Evolutionary conservation across 139 green algal genomes (phyloP).

Genomic region (Tetradesmus obliquus): DNA sequence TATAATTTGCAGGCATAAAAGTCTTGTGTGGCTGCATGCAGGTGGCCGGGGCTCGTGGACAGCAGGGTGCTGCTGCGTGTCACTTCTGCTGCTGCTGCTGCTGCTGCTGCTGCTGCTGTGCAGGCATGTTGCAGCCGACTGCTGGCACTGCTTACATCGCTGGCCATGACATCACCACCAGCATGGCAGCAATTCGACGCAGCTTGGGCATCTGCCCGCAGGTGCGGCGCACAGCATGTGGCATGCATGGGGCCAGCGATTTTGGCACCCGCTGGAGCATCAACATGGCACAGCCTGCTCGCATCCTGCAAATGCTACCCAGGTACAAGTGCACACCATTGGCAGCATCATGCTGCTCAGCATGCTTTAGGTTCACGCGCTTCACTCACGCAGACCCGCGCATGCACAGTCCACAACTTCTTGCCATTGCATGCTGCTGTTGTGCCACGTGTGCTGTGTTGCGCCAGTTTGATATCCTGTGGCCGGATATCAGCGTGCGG

Average conservation of each 20-base stretch:
- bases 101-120: not conserved
- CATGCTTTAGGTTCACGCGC: not conserved
- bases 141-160: constrained; percentile 58
- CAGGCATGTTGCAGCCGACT: constrained; percentile 74
- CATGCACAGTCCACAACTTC: not conserved
- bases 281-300: too few species aligned
- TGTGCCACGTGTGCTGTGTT: not conserved
- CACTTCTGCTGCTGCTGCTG: not conserved
- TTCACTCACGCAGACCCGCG: too few species aligned
- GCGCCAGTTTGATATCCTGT: constrained; percentile 90
- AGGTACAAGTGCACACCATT: not conserved
- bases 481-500: constrained; percentile 81
- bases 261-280: too few species aligned
- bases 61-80: not conserved
- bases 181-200: constrained; percentile 65
- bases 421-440: not conserved
- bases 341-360: not conserved
- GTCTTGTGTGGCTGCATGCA: too few species aligned
- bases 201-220: constrained; percentile 48
- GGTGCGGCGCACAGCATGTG: not conserved
- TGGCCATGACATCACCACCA: constrained; percentile 53
- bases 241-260: too few species aligned
- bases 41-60: not conserved
- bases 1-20: too few species aligned
- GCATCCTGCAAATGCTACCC: too few species aligned